These are phyloP conservation scores for Suhomyces taliae DNA, from an alignment of 1,139 yeast genomes.

Conservation along the genomic window DNA sequence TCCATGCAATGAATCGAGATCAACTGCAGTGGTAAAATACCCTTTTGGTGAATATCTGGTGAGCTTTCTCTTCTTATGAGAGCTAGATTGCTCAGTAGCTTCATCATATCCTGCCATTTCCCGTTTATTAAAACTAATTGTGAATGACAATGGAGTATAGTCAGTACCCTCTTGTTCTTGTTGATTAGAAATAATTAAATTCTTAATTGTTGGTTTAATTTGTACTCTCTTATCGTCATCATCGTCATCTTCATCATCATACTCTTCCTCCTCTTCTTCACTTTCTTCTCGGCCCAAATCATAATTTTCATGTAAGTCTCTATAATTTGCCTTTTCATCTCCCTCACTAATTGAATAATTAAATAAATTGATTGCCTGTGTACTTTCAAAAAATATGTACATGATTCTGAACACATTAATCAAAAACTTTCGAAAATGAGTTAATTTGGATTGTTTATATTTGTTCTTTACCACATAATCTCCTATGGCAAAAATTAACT, in stretches of 20 bases:
- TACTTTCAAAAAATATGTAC: constrained; percentile 37
- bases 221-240: constrained; percentile 9
- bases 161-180: constrained; percentile 4
- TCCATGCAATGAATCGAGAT: constrained; percentile 30
- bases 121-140: constrained; percentile 24
- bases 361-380: constrained; percentile 40
- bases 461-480: constrained; percentile 33
- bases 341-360: constrained; percentile 38
- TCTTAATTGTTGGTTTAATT: constrained; percentile 20
- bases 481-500: constrained; percentile 45
- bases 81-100: background rate
- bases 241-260: constrained; percentile 11
- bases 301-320: constrained; percentile 38
- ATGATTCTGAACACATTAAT: constrained; percentile 30
- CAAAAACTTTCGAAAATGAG: constrained; percentile 23
- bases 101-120: constrained; percentile 14
- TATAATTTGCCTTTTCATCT: constrained; percentile 31
- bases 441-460: constrained; percentile 14
- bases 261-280: constrained; percentile 7
- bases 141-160: constrained; percentile 24
- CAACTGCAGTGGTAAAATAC: constrained; percentile 9
- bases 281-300: constrained; percentile 21
- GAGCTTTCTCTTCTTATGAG: background rate
- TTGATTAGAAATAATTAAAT: constrained; percentile 16
- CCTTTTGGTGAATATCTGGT: constrained; percentile 1